A percentile compares a stretch with the other conserved stretches of the same genome.
These are phyloP conservation scores for Zymoseptoria brevis DNA, from an alignment of 2,329 filamentous ascomycete genomes.

Conservation along the genomic window DNA sequence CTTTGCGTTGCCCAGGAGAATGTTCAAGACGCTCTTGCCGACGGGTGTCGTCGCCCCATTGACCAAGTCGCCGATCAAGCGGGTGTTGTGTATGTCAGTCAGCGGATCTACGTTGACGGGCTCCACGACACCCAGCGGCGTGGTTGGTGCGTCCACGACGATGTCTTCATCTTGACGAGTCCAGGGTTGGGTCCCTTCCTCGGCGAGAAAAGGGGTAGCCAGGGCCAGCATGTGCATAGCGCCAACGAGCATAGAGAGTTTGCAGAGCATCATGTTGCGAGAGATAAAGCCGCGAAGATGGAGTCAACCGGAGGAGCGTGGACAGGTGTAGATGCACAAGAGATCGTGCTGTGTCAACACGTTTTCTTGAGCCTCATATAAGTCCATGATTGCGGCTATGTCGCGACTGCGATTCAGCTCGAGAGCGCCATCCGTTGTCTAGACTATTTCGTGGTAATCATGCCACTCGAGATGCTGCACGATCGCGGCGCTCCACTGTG, in stretches of 20 bases:
- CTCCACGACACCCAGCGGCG: background rate
- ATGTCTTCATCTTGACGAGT: background rate
- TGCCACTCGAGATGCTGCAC: too few species aligned
- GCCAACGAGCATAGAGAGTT: background rate
- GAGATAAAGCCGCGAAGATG: background rate
- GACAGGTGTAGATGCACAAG: too few species aligned
- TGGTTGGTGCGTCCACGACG: background rate
- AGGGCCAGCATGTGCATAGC: background rate
- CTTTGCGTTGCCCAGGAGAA: background rate
- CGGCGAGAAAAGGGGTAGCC: background rate
- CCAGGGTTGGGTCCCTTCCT: background rate
- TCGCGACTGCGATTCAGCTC: too few species aligned
- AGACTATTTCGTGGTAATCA: too few species aligned
- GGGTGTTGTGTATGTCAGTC: background rate
- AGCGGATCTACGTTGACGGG: background rate
- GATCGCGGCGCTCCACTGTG: too few species aligned
- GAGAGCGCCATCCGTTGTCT: too few species aligned
- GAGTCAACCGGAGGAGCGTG: too few species aligned
- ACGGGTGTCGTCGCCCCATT: background rate
- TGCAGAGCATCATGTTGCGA: background rate
- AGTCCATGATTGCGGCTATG: too few species aligned
- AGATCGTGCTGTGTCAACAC: too few species aligned
- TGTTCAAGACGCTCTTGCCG: background rate
- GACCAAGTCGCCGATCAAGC: background rate
- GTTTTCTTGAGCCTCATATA: too few species aligned